Evolutionary conservation across 164 flowering plant genomes (phyloP), one percentile per base, ranked within the genome.

Genomic region (Aristolochia californica): DNA sequence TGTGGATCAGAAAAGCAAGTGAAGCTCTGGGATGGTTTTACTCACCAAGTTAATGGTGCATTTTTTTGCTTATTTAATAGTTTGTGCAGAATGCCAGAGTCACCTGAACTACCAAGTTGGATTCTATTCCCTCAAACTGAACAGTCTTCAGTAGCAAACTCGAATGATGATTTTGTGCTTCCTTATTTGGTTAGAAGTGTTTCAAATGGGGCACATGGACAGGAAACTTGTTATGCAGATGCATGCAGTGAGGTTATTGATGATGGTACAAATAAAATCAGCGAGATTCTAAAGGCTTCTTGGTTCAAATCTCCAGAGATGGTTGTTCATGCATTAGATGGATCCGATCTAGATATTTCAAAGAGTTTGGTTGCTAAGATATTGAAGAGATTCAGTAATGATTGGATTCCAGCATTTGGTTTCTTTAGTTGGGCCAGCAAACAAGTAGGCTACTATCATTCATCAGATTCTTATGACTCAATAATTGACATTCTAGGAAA

Each of bases 401-500:
- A 80, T 16, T 85, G 89, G 88, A 57, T 70, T 17, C 53, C 69
- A 2, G 79, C 94, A 53, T 80, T 74, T 45, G 86, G 81, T 21
- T 55, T 80, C 57, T 85, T 83, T 78, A 71, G 43, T 52, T 83
- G 88, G 94, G 87, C 80, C 43, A 57, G 66, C 45, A 18, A 28
- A 55, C 81, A 70, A 74, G 62, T 30, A 23, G 74, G 73, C 65
- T 77, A 70, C 59, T 52, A 16, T 30, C 77, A 70, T 64, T 59
- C 79, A 0, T 61, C 76, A 5, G 70, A 66, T n/a, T 13, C 59
- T 11, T 85, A 72, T 44, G 62, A 78, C 55, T 26, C 38, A 17
- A 79, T 83, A 83, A 76, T 85, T 34, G 89, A 85, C 48, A 62
- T 78, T 15, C 66, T 85, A 43, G 88, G 93, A 11, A 85, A 80